Evolutionary conservation across 169 alveolate species (phyloP).

Genomic region (Theileria equi): DNA sequence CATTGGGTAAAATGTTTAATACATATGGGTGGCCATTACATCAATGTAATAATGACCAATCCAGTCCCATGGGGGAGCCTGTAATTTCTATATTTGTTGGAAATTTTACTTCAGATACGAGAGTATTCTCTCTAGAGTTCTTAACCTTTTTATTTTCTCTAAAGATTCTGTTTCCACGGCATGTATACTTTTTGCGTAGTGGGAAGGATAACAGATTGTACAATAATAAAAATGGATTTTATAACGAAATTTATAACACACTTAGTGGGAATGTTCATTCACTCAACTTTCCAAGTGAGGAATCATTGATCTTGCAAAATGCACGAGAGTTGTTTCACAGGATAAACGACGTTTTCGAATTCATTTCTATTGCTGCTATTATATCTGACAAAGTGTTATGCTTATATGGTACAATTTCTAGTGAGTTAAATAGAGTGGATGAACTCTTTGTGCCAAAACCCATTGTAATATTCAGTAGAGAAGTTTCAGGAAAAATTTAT

Average conservation of each 20-base stretch:
- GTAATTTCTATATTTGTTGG: slow-evolving; percentile 40
- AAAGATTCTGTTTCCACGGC: slow-evolving; percentile 61
- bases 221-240: slow-evolving; percentile 35
- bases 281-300: slow-evolving; percentile 35
- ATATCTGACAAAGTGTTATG: slow-evolving; percentile 89
- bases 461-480: too few species aligned
- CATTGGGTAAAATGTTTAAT: slow-evolving; percentile 65
- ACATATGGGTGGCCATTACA: slow-evolving; percentile 74
- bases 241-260: slow-evolving; percentile 36
- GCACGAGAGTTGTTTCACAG: slow-evolving; percentile 90
- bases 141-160: slow-evolving; percentile 39
- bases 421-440: neutral
- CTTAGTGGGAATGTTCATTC: slow-evolving; percentile 4
- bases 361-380: slow-evolving; percentile 92
- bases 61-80: neutral
- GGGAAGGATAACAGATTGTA: slow-evolving; percentile 20
- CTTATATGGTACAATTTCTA: slow-evolving; percentile 27
- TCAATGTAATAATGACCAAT: slow-evolving; percentile 7
- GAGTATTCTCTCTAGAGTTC: slow-evolving; percentile 34
- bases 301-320: slow-evolving; percentile 58
- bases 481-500: too few species aligned
- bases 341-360: slow-evolving; percentile 90
- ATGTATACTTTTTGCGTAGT: slow-evolving; percentile 36
- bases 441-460: neutral
- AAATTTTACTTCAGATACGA: slow-evolving; percentile 24